Evolutionary conservation across 2,329 filamentous ascomycete species (phyloP).

Genomic region (Sarocladiaceae sp.): DNA sequence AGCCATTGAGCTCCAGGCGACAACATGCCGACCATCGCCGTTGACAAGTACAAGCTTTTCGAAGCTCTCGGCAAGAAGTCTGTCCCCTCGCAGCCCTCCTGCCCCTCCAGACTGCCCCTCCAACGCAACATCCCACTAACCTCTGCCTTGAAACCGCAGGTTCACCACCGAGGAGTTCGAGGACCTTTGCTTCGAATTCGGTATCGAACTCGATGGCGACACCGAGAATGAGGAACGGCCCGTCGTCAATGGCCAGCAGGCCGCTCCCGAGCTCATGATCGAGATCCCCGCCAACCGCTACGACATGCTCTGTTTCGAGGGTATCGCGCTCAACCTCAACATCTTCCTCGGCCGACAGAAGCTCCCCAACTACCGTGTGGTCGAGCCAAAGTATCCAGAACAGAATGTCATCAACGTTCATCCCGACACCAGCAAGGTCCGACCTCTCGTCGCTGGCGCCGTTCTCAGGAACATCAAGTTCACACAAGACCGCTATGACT

Average conservation of each 20-base stretch:
- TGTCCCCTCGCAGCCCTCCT: conserved; percentile 13
- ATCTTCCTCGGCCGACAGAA: conserved; percentile 76
- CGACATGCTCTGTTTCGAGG: conserved; percentile 96
- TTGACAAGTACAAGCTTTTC: conserved; percentile 94
- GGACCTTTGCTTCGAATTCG: conserved; percentile 96
- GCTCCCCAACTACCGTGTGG: conserved; percentile 73
- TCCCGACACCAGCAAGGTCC: conserved; percentile 67
- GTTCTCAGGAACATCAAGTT: conserved; percentile 89
- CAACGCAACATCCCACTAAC: conserved; percentile 14
- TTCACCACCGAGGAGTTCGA: conserved; percentile 94
- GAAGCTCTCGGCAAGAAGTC: conserved; percentile 84
- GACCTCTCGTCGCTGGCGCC: conserved; percentile 83
- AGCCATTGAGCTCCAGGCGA: conserved; percentile 21
- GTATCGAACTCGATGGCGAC: conserved; percentile 96
- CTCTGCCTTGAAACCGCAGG: conserved; percentile 32
- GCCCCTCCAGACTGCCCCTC: conserved; percentile 12
- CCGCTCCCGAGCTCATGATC: conserved; percentile 91
- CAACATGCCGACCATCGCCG: conserved; percentile 88
- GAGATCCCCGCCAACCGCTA: conserved; percentile 94
- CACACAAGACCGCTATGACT: conserved; percentile 85
- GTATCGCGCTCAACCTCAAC: conserved; percentile 90
- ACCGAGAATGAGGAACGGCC: conserved; percentile 71
- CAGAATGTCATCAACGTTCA: conserved; percentile 76
- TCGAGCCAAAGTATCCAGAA: conserved; percentile 64
- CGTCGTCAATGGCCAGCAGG: conserved; percentile 69